phyloP scores from a whole-genome alignment of 352 stramenopile species.

The Thalassiosira mediterranea region DNA sequence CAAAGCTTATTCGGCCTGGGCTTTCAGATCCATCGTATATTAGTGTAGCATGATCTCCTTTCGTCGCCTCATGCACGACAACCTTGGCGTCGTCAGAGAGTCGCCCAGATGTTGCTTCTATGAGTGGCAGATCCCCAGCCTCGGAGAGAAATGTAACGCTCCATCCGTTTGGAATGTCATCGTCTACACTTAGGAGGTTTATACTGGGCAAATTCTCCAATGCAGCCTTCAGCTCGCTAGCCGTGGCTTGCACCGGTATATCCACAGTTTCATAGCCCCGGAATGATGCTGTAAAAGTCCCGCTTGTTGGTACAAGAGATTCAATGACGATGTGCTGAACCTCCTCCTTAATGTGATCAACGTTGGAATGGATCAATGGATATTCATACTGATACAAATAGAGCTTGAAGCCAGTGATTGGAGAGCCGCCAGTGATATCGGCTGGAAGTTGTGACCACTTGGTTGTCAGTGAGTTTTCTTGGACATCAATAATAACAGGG shows the following conservation, averaged over 20 bases:
- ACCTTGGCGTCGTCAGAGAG: conserved; percentile 79
- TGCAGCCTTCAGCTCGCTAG: conserved; percentile 86
- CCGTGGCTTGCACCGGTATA: conserved; percentile 86
- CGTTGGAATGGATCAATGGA: conserved; percentile 53
- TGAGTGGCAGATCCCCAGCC: conserved; percentile 91
- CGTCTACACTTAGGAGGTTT: conserved; percentile 84
- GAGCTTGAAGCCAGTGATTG: conserved; percentile 90
- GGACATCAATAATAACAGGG: conserved; percentile 55
- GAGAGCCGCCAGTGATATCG: conserved; percentile 68
- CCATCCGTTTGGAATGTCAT: conserved; percentile 86
- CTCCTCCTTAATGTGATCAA: conserved; percentile 84
- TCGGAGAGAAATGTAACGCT: conserved; percentile 92
- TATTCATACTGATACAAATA: conserved; percentile 89
- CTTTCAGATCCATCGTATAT: conserved; percentile 90
- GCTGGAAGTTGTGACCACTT: conserved; percentile 86
- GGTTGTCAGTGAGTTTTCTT: conserved; percentile 73
- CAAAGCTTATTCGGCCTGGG: conserved; percentile 86
- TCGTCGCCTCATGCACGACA: conserved; percentile 84
- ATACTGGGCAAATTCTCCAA: conserved; percentile 89
- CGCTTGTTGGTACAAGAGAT: conserved; percentile 30
- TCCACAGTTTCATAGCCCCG: conserved; percentile 79
- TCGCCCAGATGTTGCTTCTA: conserved; percentile 89
- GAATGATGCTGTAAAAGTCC: conserved; percentile 82
- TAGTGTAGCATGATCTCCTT: conserved; percentile 89
- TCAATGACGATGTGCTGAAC: conserved; percentile 90